A percentile compares a stretch with the other conserved stretches of the same genome.
Conservation (phyloP, 2,329 filamentous ascomycete species). For the Camillea tinctor region DNA sequence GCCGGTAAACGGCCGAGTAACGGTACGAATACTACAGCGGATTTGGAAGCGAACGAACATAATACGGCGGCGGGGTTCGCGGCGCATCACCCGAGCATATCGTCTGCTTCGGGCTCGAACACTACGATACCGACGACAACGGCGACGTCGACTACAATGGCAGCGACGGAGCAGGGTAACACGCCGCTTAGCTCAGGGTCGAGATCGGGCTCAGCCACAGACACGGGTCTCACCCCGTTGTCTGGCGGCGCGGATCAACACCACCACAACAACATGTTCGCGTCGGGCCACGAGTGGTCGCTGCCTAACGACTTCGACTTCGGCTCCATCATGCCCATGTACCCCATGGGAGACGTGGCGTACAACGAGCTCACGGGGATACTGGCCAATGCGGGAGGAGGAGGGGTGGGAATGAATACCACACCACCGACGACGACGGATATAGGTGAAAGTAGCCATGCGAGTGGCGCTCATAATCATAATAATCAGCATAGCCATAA, state of each 20-base stretch:
- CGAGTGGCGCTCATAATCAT: background rate
- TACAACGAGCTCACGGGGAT: slow-evolving; percentile 55
- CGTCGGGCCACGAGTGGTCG: slow-evolving; percentile 35
- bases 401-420: slow-evolving; percentile 22
- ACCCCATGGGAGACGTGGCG: slow-evolving; percentile 55
- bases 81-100: slow-evolving; percentile 8
- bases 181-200: slow-evolving; percentile 18
- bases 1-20: background rate
- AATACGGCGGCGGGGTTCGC: background rate
- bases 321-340: slow-evolving; percentile 52
- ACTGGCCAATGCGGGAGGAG: slow-evolving; percentile 10
- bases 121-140: slow-evolving; percentile 14
- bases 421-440: slow-evolving; percentile 8
- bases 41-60: slow-evolving; percentile 6
- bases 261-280: slow-evolving; percentile 18
- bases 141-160: too few relatives aligned
- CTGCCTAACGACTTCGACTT: slow-evolving; percentile 49
- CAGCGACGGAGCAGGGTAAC: slow-evolving; percentile 19
- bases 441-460: background rate
- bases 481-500: background rate
- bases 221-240: slow-evolving; percentile 24
- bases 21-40: slow-evolving; percentile 4
- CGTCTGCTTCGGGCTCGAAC: slow-evolving; percentile 6
- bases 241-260: slow-evolving; percentile 9
- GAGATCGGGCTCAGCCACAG: slow-evolving; percentile 8